phyloP scores from a whole-genome alignment of 2,329 filamentous ascomycete species.

The Gaeumannomyces sp. region DNA sequence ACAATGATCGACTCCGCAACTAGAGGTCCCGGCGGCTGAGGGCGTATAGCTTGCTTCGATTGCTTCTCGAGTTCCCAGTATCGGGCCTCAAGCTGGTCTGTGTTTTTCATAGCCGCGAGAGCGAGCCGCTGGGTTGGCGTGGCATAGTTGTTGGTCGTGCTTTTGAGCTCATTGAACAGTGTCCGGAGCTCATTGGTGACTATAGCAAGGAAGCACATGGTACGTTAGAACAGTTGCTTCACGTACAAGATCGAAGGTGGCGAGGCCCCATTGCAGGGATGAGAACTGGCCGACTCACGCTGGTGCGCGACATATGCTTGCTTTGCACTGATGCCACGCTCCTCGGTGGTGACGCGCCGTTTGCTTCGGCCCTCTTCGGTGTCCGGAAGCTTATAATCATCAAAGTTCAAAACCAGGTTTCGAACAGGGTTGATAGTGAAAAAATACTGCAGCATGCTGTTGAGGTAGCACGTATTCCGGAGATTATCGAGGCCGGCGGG shows the following conservation, averaged over 20 bases:
- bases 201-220: constrained; percentile 25
- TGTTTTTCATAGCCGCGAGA: constrained; percentile 60
- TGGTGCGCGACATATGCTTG: constrained; percentile 48
- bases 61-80: constrained; percentile 6
- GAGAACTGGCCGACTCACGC: constrained; percentile 50
- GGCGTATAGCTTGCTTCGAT: background rate
- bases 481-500: constrained; percentile 90
- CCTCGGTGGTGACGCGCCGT: constrained; percentile 29
- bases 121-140: constrained; percentile 72
- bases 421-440: constrained; percentile 81
- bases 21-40: background rate
- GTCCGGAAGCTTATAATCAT: constrained; percentile 62
- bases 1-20: background rate
- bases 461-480: constrained; percentile 96
- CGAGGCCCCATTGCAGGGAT: background rate
- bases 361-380: constrained; percentile 55
- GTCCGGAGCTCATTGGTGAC: constrained; percentile 67
- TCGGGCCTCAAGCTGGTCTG: constrained; percentile 24
- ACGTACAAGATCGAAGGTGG: background rate
- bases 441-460: constrained; percentile 92
- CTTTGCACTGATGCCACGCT: constrained; percentile 29
- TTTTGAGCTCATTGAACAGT: constrained; percentile 66
- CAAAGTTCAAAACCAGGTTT: constrained; percentile 71
- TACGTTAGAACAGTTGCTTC: background rate
- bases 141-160: constrained; percentile 54